phyloP scores from a whole-genome alignment of 2,329 filamentous ascomycete genomes.

The Pestalotiopsis sp. region DNA sequence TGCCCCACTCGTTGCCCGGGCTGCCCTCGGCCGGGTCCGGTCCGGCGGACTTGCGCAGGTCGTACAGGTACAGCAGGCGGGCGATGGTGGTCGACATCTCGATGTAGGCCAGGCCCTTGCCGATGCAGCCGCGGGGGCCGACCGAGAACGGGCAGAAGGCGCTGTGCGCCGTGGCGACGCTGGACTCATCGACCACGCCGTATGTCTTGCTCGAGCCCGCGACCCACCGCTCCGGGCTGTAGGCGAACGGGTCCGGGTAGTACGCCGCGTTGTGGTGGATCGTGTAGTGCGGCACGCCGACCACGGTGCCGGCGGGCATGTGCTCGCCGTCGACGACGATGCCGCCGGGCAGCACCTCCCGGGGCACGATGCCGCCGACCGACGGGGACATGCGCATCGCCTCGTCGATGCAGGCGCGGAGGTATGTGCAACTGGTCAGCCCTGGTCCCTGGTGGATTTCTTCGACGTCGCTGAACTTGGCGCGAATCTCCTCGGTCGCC shows the following conservation, averaged over 20 bases:
- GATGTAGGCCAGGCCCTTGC: conserved; percentile 69
- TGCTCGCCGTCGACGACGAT: conserved; percentile 54
- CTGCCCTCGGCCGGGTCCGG: conserved; percentile 56
- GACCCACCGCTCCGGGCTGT: conserved; percentile 68
- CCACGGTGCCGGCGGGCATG: conserved; percentile 62
- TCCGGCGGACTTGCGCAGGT: conserved; percentile 56
- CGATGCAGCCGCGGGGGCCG: conserved; percentile 72
- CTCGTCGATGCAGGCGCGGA: conserved; percentile 67
- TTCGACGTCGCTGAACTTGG: conserved; percentile 52
- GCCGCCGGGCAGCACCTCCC: conserved; percentile 60
- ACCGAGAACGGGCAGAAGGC: conserved; percentile 78
- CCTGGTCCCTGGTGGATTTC: conserved; percentile 56
- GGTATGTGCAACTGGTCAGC: conserved; percentile 57
- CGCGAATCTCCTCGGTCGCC: conserved; percentile 54
- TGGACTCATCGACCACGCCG: conserved; percentile 47
- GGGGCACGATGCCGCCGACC: conserved; percentile 61
- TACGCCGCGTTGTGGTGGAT: conserved; percentile 69
- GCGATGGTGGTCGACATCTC: conserved; percentile 69
- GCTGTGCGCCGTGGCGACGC: conserved; percentile 58
- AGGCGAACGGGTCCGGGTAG: conserved; percentile 61
- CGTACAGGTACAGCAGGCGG: conserved; percentile 62
- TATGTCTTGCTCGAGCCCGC: conserved; percentile 43
- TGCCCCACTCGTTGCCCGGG: conserved; percentile 51
- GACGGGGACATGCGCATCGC: conserved; percentile 66
- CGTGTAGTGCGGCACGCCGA: conserved; percentile 68